Evolutionary conservation across 495 filamentous ascomycete species (phyloP).

Genomic region (Podospora pseudoanserina): DNA sequence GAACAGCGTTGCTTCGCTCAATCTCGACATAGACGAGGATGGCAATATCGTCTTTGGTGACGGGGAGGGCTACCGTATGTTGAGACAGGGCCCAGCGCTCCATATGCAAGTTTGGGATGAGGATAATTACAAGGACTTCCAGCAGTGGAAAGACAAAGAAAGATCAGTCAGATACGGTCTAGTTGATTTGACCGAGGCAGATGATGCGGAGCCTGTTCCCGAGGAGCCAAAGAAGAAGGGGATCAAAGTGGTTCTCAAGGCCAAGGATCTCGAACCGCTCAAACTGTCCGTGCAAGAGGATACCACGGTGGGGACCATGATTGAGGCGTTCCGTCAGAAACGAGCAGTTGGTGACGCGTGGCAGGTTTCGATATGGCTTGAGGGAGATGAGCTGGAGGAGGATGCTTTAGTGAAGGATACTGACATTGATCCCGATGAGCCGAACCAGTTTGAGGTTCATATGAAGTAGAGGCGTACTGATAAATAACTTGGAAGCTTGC

Average conservation of each 20-base stretch:
- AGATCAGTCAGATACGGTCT: constrained; percentile 28
- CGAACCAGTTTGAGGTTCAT: constrained; percentile 75
- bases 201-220: constrained; percentile 16
- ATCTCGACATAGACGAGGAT: constrained; percentile 45
- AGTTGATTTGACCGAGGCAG: constrained; percentile 15
- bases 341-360: constrained; percentile 39
- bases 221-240: constrained; percentile 43
- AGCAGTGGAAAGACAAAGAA: constrained; percentile 38
- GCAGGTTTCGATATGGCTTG: constrained; percentile 65
- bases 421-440: constrained; percentile 65
- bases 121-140: constrained; percentile 50
- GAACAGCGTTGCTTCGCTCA: constrained; percentile 67
- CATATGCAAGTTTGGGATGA: constrained; percentile 73
- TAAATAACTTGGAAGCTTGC: not conserved
- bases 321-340: constrained; percentile 38
- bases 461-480: constrained; percentile 35
- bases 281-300: constrained; percentile 38
- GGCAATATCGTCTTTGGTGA: constrained; percentile 31
- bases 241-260: constrained; percentile 53
- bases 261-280: constrained; percentile 37
- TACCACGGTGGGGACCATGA: constrained; percentile 37
- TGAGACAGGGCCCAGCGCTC: constrained; percentile 38
- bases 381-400: constrained; percentile 70
- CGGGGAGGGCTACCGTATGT: constrained; percentile 34
- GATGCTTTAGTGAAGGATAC: constrained; percentile 58